Percentiles rank a stretch among this genome's conserved stretches.
Conservation (phyloP, 2,329 filamentous ascomycete species). For the Scytalidium sp. region DNA sequence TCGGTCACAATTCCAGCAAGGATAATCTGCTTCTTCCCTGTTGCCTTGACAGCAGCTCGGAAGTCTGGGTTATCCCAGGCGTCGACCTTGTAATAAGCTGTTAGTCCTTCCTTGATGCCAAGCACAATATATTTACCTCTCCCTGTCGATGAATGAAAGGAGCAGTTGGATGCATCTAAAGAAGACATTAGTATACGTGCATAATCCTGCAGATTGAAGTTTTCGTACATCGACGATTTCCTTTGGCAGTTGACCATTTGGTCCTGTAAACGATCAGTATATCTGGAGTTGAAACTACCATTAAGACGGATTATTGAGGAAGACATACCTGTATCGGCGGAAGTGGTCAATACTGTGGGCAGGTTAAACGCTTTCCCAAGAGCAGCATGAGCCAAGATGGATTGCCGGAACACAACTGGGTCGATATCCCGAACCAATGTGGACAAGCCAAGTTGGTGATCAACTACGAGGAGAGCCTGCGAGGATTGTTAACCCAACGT, state of each 20-base stretch:
- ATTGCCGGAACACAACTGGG: conserved; percentile 60
- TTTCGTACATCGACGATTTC: conserved; percentile 55
- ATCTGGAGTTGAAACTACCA: neutral
- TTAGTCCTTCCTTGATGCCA: no score
- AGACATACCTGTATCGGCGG: conserved; percentile 51
- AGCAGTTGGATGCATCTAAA: conserved; percentile 57
- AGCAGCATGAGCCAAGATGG: conserved; percentile 65
- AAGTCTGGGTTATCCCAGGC: conserved; percentile 76
- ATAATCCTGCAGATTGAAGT: neutral
- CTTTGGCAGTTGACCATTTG: conserved; percentile 68
- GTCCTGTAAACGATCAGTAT: conserved; percentile 39
- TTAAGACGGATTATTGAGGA: neutral
- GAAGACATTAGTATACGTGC: neutral
- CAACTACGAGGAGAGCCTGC: conserved; percentile 54
- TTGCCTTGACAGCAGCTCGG: conserved; percentile 59
- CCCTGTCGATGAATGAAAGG: conserved; percentile 66
- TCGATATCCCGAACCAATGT: conserved; percentile 63
- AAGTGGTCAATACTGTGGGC: conserved; percentile 69
- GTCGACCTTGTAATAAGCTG: conserved; percentile 68
- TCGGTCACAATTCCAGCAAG: conserved; percentile 72
- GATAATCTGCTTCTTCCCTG: conserved; percentile 67
- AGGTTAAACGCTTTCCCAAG: conserved; percentile 65
- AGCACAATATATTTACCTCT: conserved; percentile 47
- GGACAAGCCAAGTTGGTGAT: conserved; percentile 59
- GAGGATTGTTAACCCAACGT: neutral